Percentiles rank a stretch among this genome's conserved stretches.
Evolutionary conservation across 2,329 filamentous ascomycete species (phyloP).

Genomic region (Paecilomyces dactylethromorphus): DNA sequence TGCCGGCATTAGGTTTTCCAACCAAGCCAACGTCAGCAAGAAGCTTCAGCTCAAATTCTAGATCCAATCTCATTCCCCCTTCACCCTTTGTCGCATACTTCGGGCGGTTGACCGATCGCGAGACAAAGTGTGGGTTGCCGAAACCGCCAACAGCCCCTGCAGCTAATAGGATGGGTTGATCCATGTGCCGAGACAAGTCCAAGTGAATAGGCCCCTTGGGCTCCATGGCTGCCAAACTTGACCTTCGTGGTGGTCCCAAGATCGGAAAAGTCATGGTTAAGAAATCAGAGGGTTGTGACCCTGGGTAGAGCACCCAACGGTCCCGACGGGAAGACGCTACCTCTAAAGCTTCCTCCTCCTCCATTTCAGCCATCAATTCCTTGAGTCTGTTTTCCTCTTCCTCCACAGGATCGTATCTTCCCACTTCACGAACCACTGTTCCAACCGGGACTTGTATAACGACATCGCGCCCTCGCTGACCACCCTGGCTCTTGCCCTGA

Average conservation of each 20-base stretch:
- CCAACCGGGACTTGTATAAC: slow-evolving; percentile 88
- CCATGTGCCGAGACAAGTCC: slow-evolving; percentile 69
- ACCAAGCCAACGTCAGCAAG: slow-evolving; percentile 93
- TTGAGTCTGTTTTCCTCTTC: slow-evolving; percentile 50
- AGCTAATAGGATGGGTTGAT: slow-evolving; percentile 75
- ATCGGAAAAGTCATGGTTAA: slow-evolving; percentile 52
- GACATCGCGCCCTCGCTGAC: slow-evolving; percentile 77
- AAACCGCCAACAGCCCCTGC: slow-evolving; percentile 83
- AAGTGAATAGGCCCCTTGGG: slow-evolving; percentile 66
- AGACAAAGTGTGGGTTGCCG: slow-evolving; percentile 89
- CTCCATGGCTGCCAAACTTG: slow-evolving; percentile 57
- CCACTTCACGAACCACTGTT: slow-evolving; percentile 79
- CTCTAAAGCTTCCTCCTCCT: slow-evolving; percentile 36
- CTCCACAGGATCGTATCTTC: slow-evolving; percentile 67
- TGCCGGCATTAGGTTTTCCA: slow-evolving; percentile 91
- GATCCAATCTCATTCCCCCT: slow-evolving; percentile 65
- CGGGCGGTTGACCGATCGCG: slow-evolving; percentile 65
- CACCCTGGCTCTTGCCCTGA: slow-evolving; percentile 46
- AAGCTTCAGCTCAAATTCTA: slow-evolving; percentile 89
- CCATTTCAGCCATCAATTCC: slow-evolving; percentile 17
- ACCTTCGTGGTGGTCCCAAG: slow-evolving; percentile 50
- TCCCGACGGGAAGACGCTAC: slow-evolving; percentile 47
- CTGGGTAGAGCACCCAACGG: slow-evolving; percentile 84
- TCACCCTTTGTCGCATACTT: slow-evolving; percentile 87
- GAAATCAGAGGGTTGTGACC: slow-evolving; percentile 66